These are phyloP conservation scores for Lactifluus rugatus DNA, from an alignment of 768 basidiomycete genomes.

Conservation along the genomic window DNA sequence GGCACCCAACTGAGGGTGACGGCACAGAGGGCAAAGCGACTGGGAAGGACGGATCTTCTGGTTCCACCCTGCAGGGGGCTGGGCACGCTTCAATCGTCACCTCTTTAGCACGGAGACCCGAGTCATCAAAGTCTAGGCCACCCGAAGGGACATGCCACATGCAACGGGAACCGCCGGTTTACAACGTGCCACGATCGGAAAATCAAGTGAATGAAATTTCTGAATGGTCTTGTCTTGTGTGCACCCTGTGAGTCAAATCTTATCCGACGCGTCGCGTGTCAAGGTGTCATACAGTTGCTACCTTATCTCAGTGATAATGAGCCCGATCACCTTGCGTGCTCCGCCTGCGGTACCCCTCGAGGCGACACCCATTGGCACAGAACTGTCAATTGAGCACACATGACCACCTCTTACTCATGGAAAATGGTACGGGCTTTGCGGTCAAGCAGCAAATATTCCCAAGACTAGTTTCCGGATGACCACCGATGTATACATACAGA, in stretches of 20 bases:
- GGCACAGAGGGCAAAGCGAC: background rate
- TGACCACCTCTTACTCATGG: background rate
- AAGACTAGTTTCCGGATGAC: background rate
- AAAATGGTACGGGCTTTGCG: background rate
- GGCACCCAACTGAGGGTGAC: background rate
- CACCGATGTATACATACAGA: background rate
- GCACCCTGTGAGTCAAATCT: background rate
- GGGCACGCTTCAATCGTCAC: background rate
- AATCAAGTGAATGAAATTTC: background rate
- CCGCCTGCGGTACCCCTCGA: conserved; percentile 47
- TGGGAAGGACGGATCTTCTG: background rate
- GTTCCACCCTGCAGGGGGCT: background rate
- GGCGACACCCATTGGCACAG: conserved; percentile 27
- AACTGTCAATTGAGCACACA: background rate
- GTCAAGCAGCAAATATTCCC: background rate
- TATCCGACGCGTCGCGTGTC: background rate
- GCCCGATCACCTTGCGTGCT: conserved; percentile 46
- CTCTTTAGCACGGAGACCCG: background rate
- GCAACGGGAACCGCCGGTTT: background rate
- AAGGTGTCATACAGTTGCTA: background rate
- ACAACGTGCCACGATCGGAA: background rate
- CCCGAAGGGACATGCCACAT: conserved; percentile 18
- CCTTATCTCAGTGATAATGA: conserved; percentile 38
- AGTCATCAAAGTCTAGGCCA: conserved; percentile 20
- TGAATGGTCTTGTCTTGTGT: conserved; percentile 16